These are phyloP conservation scores for Salvia hispanica DNA, from an alignment of 257 asterid species.

Conservation along the genomic window DNA sequence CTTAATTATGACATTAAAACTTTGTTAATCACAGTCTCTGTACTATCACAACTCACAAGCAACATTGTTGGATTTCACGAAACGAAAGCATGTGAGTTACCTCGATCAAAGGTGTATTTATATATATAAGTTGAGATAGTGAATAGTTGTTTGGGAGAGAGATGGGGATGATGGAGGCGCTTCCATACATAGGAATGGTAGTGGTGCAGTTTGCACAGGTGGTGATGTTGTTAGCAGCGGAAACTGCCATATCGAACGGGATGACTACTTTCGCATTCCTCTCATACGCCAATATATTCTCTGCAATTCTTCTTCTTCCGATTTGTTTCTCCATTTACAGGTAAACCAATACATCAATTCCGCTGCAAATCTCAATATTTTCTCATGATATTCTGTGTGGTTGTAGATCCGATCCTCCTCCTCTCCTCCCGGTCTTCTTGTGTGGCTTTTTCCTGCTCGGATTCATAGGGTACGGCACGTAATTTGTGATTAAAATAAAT, in stretches of 20 bases:
- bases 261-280: conserved; percentile 53
- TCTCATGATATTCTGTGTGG: not conserved
- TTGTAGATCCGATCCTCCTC: conserved; percentile 55
- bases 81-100: conserved; percentile 37
- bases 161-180: conserved; percentile 39
- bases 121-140: conserved; percentile 5
- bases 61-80: conserved; percentile 28
- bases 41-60: not conserved
- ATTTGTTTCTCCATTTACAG: conserved; percentile 43
- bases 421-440: conserved; percentile 44
- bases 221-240: conserved; percentile 47
- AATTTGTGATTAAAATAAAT: no score
- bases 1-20: not conserved
- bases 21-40: conserved; percentile 10
- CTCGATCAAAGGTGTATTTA: conserved; percentile 21
- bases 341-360: conserved; percentile 27
- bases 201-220: conserved; percentile 62
- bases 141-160: conserved; percentile 7
- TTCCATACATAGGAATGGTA: conserved; percentile 60
- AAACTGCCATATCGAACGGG: conserved; percentile 57
- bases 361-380: not conserved
- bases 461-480: conserved; percentile 51
- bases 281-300: conserved; percentile 50
- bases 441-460: conserved; percentile 65
- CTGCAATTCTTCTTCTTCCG: conserved; percentile 55